Conservation (phyloP, 495 filamentous ascomycete genomes). For the Lasiosphaeriaceae sp. region DNA sequence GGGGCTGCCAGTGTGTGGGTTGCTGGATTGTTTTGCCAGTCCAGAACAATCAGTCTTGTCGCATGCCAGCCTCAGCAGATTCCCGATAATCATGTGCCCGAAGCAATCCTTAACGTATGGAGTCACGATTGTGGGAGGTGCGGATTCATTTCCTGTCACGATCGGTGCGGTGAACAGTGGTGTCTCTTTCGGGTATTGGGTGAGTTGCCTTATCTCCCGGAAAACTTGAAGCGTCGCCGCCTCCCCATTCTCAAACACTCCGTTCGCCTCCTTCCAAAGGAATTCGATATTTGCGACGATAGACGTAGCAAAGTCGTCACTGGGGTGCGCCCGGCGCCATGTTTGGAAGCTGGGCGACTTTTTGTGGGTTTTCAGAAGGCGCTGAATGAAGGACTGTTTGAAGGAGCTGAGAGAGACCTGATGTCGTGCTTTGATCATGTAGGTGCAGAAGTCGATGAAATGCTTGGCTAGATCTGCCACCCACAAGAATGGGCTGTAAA, state of each 20-base stretch:
- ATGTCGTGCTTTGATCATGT: slow-evolving; percentile 20
- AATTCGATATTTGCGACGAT: slow-evolving; percentile 56
- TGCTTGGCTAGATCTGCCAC: slow-evolving; percentile 63
- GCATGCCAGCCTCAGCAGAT: slow-evolving; percentile 34
- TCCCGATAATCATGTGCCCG: slow-evolving; percentile 55
- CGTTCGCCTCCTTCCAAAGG: slow-evolving; percentile 58
- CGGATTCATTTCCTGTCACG: not conserved
- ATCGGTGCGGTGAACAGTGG: slow-evolving; percentile 8
- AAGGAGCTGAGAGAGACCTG: slow-evolving; percentile 51
- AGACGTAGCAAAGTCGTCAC: slow-evolving; percentile 53
- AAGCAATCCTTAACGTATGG: slow-evolving; percentile 63
- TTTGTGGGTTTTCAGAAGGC: slow-evolving; percentile 45
- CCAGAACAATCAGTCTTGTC: slow-evolving; percentile 2
- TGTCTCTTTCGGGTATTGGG: slow-evolving; percentile 14
- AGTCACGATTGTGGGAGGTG: slow-evolving; percentile 57
- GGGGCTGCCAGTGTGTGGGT: not conserved
- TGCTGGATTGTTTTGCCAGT: not conserved
- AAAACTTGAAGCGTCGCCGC: slow-evolving; percentile 42
- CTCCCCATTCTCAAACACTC: slow-evolving; percentile 22
- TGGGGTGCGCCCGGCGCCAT: slow-evolving; percentile 48
- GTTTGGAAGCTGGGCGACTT: slow-evolving; percentile 28
- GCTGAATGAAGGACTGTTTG: slow-evolving; percentile 46
- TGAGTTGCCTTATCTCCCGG: slow-evolving; percentile 26
- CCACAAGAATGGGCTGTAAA: slow-evolving; percentile 61
- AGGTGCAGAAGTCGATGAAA: slow-evolving; percentile 57